Base-by-base conservation (phyloP, 2,329 filamentous ascomycete species). In the Paecilomyces formosus region DNA sequence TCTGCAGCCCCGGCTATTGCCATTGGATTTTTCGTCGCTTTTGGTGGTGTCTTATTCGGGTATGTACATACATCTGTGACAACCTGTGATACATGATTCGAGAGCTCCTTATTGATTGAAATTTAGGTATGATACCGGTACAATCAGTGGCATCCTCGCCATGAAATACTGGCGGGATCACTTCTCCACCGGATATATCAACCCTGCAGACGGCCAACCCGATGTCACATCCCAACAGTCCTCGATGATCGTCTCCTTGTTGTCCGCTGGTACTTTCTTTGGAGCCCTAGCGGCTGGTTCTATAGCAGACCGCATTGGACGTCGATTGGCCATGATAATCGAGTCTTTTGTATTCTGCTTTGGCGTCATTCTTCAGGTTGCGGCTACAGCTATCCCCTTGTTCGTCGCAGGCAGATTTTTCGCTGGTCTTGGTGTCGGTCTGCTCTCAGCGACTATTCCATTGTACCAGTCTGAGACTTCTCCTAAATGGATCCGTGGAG, bases 381-480 rank as follows among this genome's bases (percentile, higher is more conserved):
- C 77, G 56, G 74, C 78, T 54, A 65, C 68, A n/a, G 70, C 78
- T 55, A 79, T 87, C 28, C 82, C 78, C 60, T 78, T 83, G 63
- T 84, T 89, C 62, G 85, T 88, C 45, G 80, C 82, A 57, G 88
- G 88, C 70, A 87, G 88, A 78, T 77, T 90, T 57, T 76, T 90
- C 63, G 85, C 87, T 56, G 88, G 88, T 72, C 66, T 89, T 56
- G 89, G 89, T 77, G 88, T 92, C 68, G 89, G 89, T 71, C 88
- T 91, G 70, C 85, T 89, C 65, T 90, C 87, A 13, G 88, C 89
- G 66, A 86, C 90, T 63, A 83, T 70, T 35, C 65, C 69, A 66
- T 80, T 91, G 57, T 92, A 93, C 82, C 92, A 93, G 87, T 90
- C 87, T 51, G 89, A 92, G 76, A 89, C 91, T 66, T 71, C 73